Evolutionary conservation across 1,139 yeast species (phyloP).

Genomic region (Hemisphaericaspora subhashii): DNA sequence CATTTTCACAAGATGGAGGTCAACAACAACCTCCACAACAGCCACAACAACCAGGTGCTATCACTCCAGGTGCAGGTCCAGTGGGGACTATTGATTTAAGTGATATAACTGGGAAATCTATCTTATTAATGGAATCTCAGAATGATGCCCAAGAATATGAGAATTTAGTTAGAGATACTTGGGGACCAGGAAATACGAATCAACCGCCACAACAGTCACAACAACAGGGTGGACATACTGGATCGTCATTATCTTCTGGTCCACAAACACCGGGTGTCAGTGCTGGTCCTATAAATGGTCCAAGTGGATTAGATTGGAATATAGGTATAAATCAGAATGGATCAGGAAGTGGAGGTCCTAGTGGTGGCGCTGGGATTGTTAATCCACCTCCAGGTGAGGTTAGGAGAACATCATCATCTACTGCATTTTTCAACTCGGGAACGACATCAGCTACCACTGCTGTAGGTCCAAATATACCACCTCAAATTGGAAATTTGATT

Average conservation of each 20-base stretch:
- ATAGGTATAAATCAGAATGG: too few relatives aligned
- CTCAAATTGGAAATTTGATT: conserved; percentile 8
- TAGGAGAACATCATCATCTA: conserved; percentile 38
- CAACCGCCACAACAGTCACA: conserved; percentile 3
- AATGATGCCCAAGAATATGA: conserved; percentile 55
- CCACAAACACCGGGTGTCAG: conserved; percentile 33
- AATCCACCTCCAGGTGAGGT: conserved; percentile 16
- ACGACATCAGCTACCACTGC: conserved; percentile 13
- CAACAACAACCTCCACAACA: conserved; percentile 16
- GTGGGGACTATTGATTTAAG: conserved; percentile 30
- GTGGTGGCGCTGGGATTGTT: not conserved
- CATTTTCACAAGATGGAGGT: conserved; percentile 43
- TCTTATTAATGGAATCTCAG: conserved; percentile 56
- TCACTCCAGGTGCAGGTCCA: conserved; percentile 11
- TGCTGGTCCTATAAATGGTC: too few relatives aligned
- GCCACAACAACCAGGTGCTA: conserved; percentile 9
- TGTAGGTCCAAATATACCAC: conserved; percentile 4
- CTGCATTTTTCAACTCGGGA: conserved; percentile 31
- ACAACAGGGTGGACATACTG: not conserved
- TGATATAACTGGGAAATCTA: conserved; percentile 51
- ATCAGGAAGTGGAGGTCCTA: conserved; percentile 6
- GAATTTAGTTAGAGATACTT: conserved; percentile 50
- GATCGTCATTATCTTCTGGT: conserved; percentile 17
- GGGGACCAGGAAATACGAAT: conserved; percentile 23
- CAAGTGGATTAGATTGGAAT: conserved; percentile 12